Conservation (phyloP, 352 stramenopile species). For the Phytophthora tentaculata region DNA sequence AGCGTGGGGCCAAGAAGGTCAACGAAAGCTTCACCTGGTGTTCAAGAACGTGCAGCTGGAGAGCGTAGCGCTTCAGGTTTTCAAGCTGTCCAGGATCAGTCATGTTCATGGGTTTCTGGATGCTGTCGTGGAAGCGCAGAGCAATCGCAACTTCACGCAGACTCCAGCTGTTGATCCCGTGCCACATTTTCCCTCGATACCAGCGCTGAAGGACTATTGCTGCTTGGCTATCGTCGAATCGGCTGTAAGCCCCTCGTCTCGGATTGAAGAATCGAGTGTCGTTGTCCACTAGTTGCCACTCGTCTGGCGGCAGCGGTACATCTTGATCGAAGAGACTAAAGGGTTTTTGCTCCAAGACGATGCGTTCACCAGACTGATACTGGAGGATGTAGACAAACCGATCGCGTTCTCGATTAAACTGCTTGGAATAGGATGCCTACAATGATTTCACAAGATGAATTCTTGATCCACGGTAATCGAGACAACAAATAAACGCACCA, state of each 20-base stretch:
- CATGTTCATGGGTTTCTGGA: constrained; percentile 22
- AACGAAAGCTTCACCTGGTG: constrained; percentile 44
- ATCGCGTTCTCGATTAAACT: constrained; percentile 36
- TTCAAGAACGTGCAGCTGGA: constrained; percentile 57
- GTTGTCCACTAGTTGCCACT: constrained; percentile 40
- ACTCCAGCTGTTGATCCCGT: constrained; percentile 51
- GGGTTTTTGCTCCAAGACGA: constrained; percentile 42
- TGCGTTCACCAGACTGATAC: constrained; percentile 7
- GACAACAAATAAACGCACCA: constrained; percentile 28
- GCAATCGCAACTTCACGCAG: constrained; percentile 42
- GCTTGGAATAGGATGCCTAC: constrained; percentile 53
- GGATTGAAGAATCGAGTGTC: constrained; percentile 50
- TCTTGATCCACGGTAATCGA: not conserved
- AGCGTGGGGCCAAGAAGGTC: not conserved
- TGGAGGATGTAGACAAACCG: constrained; percentile 49
- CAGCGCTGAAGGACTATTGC: constrained; percentile 50
- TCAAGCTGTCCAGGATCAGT: constrained; percentile 31
- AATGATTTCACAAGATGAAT: constrained; percentile 3
- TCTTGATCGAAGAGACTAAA: constrained; percentile 55
- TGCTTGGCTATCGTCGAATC: constrained; percentile 46
- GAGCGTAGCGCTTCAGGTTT: constrained; percentile 44
- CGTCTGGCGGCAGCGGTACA: constrained; percentile 48
- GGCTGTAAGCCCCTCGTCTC: constrained; percentile 45
- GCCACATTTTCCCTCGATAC: constrained; percentile 62
- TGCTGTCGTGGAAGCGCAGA: constrained; percentile 48